Base-by-base conservation (phyloP, 169 alveolate species). In the Plasmodium sp. region DNA sequence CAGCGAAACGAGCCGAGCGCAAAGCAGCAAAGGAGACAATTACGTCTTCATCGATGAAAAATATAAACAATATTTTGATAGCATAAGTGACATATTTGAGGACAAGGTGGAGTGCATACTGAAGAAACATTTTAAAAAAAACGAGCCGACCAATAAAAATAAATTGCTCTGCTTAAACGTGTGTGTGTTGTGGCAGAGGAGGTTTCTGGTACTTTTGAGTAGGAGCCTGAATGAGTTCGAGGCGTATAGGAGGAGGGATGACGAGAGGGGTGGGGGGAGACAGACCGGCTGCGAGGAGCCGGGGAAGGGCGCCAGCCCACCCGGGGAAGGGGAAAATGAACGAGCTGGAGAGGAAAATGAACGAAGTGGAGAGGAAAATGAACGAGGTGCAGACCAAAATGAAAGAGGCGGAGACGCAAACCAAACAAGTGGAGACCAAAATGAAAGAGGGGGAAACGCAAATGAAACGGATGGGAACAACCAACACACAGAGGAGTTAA, bases 41-140 rank as follows among this genome's bases (percentile, higher is more conserved):
- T 86, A 86, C 67, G 93, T 86, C 5, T 86, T 86, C 67, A 86
- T 86, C 31, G 86, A 86, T 86, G 93, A 86, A 39, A 86, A 86
- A 39, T 86, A 86, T 75, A 86, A 77, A 86, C 71, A 34, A 22
- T 86, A 86, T 56, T 86, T 86, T 86, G 93, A 86, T 27, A 75
- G 48, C 67, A 86, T 86, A 54, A 86, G 93, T 86, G 93, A 86
- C 41, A 4, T 86, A 79, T 86, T 86, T 75, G 93, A 86, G 77
- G 93, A 86, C 5, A 86, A 86, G 41, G 81, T 86, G 14, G 93
- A 86, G 14, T 86, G 77, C 45, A 86, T 86, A 51, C 67, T 86
- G 2, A 86, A 56, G 71, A 86, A 86, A 74, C 93, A 86, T 75
- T 86, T 86, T 86, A 86, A 86, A 45, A 86, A 77, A 33, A 86